Base-by-base conservation (phyloP, 108 stramenopile species). In the Nitzschia sp. region DNA sequence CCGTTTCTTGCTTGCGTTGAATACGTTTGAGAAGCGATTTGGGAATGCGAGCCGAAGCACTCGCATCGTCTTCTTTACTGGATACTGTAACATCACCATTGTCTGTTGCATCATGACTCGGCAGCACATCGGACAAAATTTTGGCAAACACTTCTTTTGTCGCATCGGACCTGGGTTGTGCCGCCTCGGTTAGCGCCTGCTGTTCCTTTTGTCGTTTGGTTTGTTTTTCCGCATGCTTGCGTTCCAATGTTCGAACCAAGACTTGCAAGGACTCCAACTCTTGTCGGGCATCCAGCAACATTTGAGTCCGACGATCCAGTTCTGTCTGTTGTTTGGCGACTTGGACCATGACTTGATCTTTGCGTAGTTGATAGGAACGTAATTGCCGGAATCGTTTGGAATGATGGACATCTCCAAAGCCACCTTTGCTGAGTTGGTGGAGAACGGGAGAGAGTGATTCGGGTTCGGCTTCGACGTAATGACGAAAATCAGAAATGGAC, bases 401-500 rank as follows among this genome's bases (percentile, higher is more conserved):
- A 54, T 54, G 81, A n/a, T 43, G 19, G 10, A 69, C 52, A 65
- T 86, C 73, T n/a, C 66, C 56, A 73, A 86, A 86, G 40, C 75
- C 82, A 14, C 57, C 71, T 17, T 69, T 26, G 7, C 39, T 41
- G 19, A 86, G 63, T 57, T 68, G 12, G 44, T 79, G 67, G 41
- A 80, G 44, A 48, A 34, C 25, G 29, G 17, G 55, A 40, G 29
- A 40, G 14, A 72, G 51, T 34, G 25, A 59, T 41, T 41, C 26
- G 37, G 60, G 53, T 69, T 8, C 25, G 3, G 6, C 19, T 8
- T 61, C 50, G 15, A 57, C 22, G 20, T 58, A 38, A 17, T 24
- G 50, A 44, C 62, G 44, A 71, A 81, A 86, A 24, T 72, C 70
- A n/a, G 70, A 53, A 56, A 85, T 73, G 34, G 73, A 72, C 22